Percentiles rank a stretch among this genome's conserved stretches.
These are phyloP conservation scores for Cutaneotrichosporon dermatis DNA, from an alignment of 1,284 basidiomycete genomes.

Conservation along the genomic window DNA sequence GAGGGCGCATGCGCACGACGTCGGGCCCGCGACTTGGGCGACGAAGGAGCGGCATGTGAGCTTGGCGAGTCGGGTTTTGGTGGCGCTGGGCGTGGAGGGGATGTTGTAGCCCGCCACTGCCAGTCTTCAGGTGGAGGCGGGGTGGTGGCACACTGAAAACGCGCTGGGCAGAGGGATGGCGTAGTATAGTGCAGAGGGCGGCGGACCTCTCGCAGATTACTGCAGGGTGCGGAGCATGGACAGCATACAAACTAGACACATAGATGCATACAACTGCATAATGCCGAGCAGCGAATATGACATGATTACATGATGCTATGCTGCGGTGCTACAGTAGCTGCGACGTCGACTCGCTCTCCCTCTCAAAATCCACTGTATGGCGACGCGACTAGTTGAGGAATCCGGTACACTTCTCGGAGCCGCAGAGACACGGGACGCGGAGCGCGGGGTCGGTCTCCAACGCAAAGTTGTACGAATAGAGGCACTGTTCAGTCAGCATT, in stretches of 20 bases:
- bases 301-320: not conserved
- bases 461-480: conserved; percentile 45
- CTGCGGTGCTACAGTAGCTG: not conserved
- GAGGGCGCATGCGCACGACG: conserved; percentile 48
- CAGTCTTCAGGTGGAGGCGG: too few relatives aligned
- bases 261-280: not conserved
- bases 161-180: too few relatives aligned
- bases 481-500: conserved; percentile 16
- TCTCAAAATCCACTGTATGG: too few relatives aligned
- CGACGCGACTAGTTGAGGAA: conserved; percentile 66
- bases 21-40: conserved; percentile 52
- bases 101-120: conserved; percentile 35
- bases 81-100: conserved; percentile 50
- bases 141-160: too few relatives aligned
- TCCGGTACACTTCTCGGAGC: conserved; percentile 78
- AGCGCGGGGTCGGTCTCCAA: conserved; percentile 41
- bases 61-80: conserved; percentile 63
- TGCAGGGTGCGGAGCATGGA: too few relatives aligned
- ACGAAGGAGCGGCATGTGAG: conserved; percentile 61
- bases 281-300: not conserved
- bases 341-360: too few relatives aligned
- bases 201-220: too few relatives aligned
- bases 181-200: too few relatives aligned
- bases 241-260: too few relatives aligned
- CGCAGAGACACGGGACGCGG: conserved; percentile 77